Evolutionary conservation across 1,284 basidiomycete genomes (phyloP).

Genomic region (Apiotrichum montevideense): DNA sequence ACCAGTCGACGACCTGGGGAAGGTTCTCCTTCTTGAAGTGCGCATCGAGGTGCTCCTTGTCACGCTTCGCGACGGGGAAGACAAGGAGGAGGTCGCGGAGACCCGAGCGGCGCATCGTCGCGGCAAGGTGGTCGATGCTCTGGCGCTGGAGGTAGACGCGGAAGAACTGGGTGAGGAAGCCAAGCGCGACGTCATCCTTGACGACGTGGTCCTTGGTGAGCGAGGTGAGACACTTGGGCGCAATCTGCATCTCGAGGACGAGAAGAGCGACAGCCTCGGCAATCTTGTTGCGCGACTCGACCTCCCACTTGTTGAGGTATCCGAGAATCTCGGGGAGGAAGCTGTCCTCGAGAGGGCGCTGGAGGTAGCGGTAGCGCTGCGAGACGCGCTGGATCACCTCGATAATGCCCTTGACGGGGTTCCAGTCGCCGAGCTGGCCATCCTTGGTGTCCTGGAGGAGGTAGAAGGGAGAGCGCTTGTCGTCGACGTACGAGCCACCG

Average conservation of each 20-base stretch:
- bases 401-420: constrained; percentile 73
- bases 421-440: constrained; percentile 29
- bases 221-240: constrained; percentile 67
- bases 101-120: constrained; percentile 69
- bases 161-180: constrained; percentile 72
- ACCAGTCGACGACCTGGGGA: constrained; percentile 79
- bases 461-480: constrained; percentile 54
- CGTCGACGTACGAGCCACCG: constrained; percentile 84
- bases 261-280: constrained; percentile 73
- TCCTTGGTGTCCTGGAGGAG: constrained; percentile 28
- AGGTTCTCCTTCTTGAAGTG: constrained; percentile 78
- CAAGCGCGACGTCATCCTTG: constrained; percentile 79
- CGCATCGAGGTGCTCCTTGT: constrained; percentile 66
- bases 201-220: constrained; percentile 89
- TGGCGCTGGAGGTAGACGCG: constrained; percentile 60
- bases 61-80: constrained; percentile 76
- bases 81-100: constrained; percentile 80
- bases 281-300: constrained; percentile 71
- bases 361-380: constrained; percentile 97
- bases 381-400: constrained; percentile 93
- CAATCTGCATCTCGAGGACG: constrained; percentile 72
- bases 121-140: constrained; percentile 77
- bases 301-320: constrained; percentile 75
- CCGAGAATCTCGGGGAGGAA: constrained; percentile 78
- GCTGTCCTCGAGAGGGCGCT: constrained; percentile 84